Evolutionary conservation across 805 yeast genomes (phyloP).

Genomic region (Sungouiozyma ichnusensis): DNA sequence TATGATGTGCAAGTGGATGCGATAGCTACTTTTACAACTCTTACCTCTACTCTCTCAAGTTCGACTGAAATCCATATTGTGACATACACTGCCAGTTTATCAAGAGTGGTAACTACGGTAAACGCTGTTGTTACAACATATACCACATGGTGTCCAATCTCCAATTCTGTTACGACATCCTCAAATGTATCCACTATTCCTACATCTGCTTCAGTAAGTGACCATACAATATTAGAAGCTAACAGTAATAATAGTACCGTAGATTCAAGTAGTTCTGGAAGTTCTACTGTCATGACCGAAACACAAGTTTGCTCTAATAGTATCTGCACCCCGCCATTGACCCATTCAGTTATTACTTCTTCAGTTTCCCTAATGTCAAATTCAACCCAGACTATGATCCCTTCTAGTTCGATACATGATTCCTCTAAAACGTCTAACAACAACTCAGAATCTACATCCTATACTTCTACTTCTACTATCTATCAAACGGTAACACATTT

Average conservation of each 20-base stretch:
- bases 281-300: too few species aligned
- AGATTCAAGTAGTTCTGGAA: too few species aligned
- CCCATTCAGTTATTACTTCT: too few species aligned
- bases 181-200: constrained; percentile 8
- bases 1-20: not conserved
- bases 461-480: not conserved
- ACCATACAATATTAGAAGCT: not conserved
- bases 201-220: constrained; percentile 3
- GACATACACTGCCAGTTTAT: constrained; percentile 3
- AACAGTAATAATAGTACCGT: too few species aligned
- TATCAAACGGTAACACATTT: not conserved
- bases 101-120: constrained; percentile 16
- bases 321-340: too few species aligned
- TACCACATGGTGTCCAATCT: constrained; percentile 32
- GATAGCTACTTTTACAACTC: not conserved
- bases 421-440: not conserved
- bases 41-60: constrained; percentile 5
- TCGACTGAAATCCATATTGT: not conserved
- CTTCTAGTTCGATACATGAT: not conserved
- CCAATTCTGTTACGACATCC: constrained; percentile 4
- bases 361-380: not conserved
- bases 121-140: constrained; percentile 20
- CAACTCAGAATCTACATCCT: not conserved
- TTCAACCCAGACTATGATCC: not conserved
- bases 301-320: too few species aligned